These are phyloP conservation scores for Fusarium cyanostomum DNA, from an alignment of 2,329 filamentous ascomycete species.

Conservation along the genomic window DNA sequence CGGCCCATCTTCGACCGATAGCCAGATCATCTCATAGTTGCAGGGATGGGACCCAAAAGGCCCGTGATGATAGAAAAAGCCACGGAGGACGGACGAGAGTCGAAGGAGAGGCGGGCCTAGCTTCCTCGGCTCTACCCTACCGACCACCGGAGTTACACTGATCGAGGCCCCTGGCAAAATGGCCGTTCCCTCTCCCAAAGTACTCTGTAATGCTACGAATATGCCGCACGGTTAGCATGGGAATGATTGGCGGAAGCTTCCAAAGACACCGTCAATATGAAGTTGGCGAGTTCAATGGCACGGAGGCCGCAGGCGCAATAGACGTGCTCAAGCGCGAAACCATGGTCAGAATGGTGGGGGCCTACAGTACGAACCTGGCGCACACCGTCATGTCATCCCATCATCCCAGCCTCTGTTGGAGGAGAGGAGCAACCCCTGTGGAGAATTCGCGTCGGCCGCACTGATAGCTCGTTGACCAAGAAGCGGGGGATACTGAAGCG, in stretches of 20 bases:
- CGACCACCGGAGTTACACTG: slow-evolving; percentile 37
- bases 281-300: slow-evolving; percentile 31
- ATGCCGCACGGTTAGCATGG: slow-evolving; percentile 34
- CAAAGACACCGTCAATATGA: slow-evolving; percentile 23
- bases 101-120: slow-evolving; percentile 41
- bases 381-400: slow-evolving; percentile 34
- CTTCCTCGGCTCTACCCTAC: slow-evolving; percentile 40
- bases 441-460: slow-evolving; percentile 27
- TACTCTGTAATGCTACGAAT: slow-evolving; percentile 33
- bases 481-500: slow-evolving; percentile 37
- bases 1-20: neutral
- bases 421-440: slow-evolving; percentile 31
- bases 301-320: slow-evolving; percentile 16
- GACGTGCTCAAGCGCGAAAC: slow-evolving; percentile 36
- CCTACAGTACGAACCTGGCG: slow-evolving; percentile 17
- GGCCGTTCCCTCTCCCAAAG: slow-evolving; percentile 19
- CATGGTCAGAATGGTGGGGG: slow-evolving; percentile 33
- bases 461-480: slow-evolving; percentile 30
- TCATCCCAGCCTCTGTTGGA: slow-evolving; percentile 11
- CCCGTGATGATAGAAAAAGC: slow-evolving; percentile 13
- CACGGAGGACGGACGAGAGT: slow-evolving; percentile 17
- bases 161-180: slow-evolving; percentile 35
- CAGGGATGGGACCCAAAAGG: neutral
- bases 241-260: slow-evolving; percentile 36
- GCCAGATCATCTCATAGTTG: neutral